These are phyloP conservation scores for Picochlorum sp. DNA, from an alignment of 139 green algal genomes.

Conservation along the genomic window DNA sequence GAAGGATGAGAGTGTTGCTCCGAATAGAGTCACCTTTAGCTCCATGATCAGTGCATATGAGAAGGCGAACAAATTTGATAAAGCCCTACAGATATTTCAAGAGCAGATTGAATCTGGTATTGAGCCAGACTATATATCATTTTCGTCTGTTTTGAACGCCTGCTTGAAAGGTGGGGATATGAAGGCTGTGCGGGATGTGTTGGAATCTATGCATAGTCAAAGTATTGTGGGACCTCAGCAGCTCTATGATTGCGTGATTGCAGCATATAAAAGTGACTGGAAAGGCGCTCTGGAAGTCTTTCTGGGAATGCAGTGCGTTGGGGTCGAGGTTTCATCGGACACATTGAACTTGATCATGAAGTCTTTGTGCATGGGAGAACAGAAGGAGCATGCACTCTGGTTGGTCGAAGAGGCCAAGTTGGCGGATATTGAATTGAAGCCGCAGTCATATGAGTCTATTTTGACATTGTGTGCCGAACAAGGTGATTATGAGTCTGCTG, in stretches of 20 bases:
- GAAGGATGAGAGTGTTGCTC: conserved; percentile 13
- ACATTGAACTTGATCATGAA: conserved; percentile 4
- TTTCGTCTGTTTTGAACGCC: conserved; percentile 25
- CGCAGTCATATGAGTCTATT: not conserved
- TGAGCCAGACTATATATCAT: conserved; percentile 44
- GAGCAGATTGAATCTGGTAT: conserved; percentile 35
- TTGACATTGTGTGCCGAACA: not conserved
- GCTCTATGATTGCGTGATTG: conserved; percentile 32
- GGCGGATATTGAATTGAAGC: not conserved
- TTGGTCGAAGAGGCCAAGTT: not conserved
- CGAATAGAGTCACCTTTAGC: conserved; percentile 48
- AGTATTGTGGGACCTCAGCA: conserved; percentile 17
- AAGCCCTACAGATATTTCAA: conserved; percentile 32
- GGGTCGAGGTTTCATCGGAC: conserved; percentile 6
- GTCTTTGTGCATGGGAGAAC: not conserved
- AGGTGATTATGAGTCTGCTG: not conserved
- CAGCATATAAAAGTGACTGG: conserved; percentile 14
- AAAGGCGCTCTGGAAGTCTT: conserved; percentile 40
- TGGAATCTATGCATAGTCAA: conserved; percentile 30
- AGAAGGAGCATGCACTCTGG: not conserved
- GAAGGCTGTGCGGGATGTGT: conserved; percentile 20
- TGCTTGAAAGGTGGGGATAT: conserved; percentile 30
- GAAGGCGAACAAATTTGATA: conserved; percentile 31
- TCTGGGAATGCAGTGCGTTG: conserved; percentile 34
- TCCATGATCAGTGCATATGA: conserved; percentile 41